phyloP scores from a whole-genome alignment of 2,329 filamentous ascomycete species.

The Fusarium sp. region DNA sequence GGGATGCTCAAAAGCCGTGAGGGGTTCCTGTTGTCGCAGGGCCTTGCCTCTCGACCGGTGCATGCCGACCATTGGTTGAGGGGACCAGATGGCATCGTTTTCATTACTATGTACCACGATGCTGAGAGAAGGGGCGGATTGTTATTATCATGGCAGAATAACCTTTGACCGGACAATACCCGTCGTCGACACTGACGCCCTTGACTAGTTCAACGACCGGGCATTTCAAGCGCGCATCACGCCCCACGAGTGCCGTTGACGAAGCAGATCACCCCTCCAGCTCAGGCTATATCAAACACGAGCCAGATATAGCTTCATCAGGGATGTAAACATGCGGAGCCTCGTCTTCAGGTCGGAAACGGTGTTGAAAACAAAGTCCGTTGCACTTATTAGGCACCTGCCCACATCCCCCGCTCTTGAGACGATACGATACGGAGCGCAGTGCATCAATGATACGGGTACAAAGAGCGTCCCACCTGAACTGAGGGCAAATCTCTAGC shows the following conservation, averaged over 20 bases:
- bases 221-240: slow-evolving; percentile 7
- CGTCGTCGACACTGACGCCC: background rate
- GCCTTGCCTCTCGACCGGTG: slow-evolving; percentile 6
- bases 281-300: slow-evolving; percentile 6
- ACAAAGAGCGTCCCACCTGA: slow-evolving; percentile 2
- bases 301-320: slow-evolving; percentile 2
- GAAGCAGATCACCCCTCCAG: background rate
- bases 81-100: background rate
- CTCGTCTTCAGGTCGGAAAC: background rate
- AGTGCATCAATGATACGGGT: slow-evolving; percentile 2
- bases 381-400: background rate
- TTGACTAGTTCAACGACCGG: background rate
- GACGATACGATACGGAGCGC: slow-evolving; percentile 8
- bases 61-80: background rate
- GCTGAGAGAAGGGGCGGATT: background rate
- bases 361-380: background rate
- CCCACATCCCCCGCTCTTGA: background rate
- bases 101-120: background rate
- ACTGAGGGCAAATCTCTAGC: background rate
- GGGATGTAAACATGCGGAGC: background rate
- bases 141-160: background rate
- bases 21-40: slow-evolving; percentile 8
- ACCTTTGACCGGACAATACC: background rate
- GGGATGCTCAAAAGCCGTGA: slow-evolving; percentile 27
- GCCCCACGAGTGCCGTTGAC: background rate